Percentiles rank a stretch among this genome's conserved stretches.
Conservation (phyloP, 176 grass and related monocot species). For the Oryza coarctata region DNA sequence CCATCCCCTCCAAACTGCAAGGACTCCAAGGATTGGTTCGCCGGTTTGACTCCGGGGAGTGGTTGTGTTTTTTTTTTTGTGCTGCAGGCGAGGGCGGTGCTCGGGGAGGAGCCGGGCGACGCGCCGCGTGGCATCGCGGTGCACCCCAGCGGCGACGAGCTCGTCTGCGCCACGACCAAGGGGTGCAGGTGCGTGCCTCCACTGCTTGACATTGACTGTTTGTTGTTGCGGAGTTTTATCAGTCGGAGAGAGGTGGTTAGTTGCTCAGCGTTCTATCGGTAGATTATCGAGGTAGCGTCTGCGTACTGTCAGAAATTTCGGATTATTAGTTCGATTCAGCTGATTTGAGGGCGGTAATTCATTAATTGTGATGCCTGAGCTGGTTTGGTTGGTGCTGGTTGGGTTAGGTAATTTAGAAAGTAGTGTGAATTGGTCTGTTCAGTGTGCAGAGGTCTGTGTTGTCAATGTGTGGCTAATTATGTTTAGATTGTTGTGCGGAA, state of each 20-base stretch:
- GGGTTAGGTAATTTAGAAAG: background rate
- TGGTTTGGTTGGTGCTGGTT: background rate
- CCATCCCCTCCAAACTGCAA: too few relatives aligned
- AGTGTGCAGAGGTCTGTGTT: background rate
- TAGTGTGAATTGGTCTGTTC: background rate
- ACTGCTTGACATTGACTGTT: background rate
- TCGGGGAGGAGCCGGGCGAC: slow-evolving; percentile 45
- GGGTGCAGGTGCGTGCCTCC: slow-evolving; percentile 77
- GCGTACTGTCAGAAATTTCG: background rate
- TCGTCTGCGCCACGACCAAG: slow-evolving; percentile 64
- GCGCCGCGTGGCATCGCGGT: slow-evolving; percentile 69
- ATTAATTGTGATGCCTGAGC: background rate
- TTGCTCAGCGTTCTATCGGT: background rate
- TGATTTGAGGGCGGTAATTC: background rate
- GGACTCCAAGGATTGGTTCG: background rate
- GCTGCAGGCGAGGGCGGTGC: slow-evolving; percentile 57
- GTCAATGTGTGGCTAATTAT: background rate
- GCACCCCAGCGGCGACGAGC: slow-evolving; percentile 83
- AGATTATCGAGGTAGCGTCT: background rate
- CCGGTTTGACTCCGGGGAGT: background rate
- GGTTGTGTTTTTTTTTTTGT: background rate
- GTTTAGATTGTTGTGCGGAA: background rate
- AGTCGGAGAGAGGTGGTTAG: background rate
- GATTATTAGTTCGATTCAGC: background rate
- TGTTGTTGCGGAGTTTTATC: background rate